Percentiles rank a stretch among this genome's conserved stretches.
Evolutionary conservation across 2,329 filamentous ascomycete species (phyloP).

Genomic region (Xylariaceae sp.): DNA sequence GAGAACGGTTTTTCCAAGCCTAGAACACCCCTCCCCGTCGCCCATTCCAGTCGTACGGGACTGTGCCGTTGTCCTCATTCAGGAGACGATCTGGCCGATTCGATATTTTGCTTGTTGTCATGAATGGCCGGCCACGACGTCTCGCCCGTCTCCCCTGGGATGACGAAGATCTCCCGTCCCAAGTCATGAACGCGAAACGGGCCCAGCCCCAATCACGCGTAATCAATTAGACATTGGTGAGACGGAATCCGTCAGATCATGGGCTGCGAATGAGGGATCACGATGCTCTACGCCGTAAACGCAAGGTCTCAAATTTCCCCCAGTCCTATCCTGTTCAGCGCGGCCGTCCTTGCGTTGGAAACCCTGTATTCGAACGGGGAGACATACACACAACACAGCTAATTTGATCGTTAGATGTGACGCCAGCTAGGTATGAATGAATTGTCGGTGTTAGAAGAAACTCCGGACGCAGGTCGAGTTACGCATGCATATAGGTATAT

Average conservation of each 20-base stretch:
- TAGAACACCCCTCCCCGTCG: neutral
- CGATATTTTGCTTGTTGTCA: neutral
- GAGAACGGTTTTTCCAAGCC: neutral
- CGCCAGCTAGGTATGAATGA: neutral
- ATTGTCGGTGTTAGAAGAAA: conserved; percentile 6
- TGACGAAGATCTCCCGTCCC: neutral
- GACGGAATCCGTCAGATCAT: conserved; percentile 2
- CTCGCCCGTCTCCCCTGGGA: neutral
- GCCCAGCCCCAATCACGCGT: neutral
- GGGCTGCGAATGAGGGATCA: neutral
- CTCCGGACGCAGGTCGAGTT: conserved; percentile 6
- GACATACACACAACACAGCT: conserved; percentile 1
- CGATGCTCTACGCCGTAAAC: neutral
- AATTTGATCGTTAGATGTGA: neutral
- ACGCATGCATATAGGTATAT: conserved; percentile 3
- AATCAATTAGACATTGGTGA: neutral
- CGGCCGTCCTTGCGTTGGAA: neutral
- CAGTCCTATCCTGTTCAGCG: neutral
- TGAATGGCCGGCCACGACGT: neutral
- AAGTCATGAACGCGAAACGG: neutral
- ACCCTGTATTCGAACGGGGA: conserved; percentile 4
- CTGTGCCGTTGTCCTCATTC: neutral
- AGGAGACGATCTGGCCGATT: neutral
- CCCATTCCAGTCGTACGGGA: neutral
- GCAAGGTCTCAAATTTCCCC: neutral